phyloP scores from a whole-genome alignment of 2,329 filamentous ascomycete genomes.

The Alternaria sp. region DNA sequence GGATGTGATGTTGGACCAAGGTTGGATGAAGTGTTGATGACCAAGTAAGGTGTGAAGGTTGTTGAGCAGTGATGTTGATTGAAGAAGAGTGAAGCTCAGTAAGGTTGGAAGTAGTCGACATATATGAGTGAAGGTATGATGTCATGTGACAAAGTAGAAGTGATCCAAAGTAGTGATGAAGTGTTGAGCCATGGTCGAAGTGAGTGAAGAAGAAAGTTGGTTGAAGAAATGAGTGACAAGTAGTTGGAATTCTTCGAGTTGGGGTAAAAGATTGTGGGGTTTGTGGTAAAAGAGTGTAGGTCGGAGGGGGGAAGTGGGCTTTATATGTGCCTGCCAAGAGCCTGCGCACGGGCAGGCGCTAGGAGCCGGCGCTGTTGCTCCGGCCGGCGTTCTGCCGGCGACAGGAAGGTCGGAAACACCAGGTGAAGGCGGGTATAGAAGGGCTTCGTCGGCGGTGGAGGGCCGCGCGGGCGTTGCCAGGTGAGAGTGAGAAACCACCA shows the following conservation, averaged over 20 bases:
- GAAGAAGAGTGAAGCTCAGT: not conserved
- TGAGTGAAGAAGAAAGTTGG: not conserved
- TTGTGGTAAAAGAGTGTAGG: not conserved
- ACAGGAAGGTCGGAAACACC: slow-evolving; percentile 6
- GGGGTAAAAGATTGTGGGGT: not conserved
- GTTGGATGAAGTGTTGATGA: slow-evolving; percentile 1
- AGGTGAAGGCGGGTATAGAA: slow-evolving; percentile 3
- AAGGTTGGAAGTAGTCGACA: slow-evolving; percentile 2
- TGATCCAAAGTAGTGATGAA: slow-evolving; percentile 3
- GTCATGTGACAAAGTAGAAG: slow-evolving; percentile 9
- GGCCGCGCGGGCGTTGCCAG: not conserved
- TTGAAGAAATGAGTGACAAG: not conserved
- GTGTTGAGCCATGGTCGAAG: slow-evolving; percentile 8
- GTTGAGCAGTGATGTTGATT: not conserved
- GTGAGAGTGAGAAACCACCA: slow-evolving; percentile 1
- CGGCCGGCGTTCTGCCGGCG: slow-evolving; percentile 9
- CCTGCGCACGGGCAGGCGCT: not conserved
- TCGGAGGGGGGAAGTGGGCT: not conserved
- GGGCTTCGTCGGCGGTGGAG: slow-evolving; percentile 2
- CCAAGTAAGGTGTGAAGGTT: not conserved
- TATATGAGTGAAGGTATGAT: slow-evolving; percentile 1
- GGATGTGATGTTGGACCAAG: slow-evolving; percentile 5
- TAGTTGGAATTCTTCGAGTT: not conserved
- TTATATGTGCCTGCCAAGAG: slow-evolving; percentile 8
- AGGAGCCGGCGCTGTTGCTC: not conserved